Evolutionary conservation across 305 asterid genomes (phyloP).

Genomic region (Fraxinus albicans): DNA sequence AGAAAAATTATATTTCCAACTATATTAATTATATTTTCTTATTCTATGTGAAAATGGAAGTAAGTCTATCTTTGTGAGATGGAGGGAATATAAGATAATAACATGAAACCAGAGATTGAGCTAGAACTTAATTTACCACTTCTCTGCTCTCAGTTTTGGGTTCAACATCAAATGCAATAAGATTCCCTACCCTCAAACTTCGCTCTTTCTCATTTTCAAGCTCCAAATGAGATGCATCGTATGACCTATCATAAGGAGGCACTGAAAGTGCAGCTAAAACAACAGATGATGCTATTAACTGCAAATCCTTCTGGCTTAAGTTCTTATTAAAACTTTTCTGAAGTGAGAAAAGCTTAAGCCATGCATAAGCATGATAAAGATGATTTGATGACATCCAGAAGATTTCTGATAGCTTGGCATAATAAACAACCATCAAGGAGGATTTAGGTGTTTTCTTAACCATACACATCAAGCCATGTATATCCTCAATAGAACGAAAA

Average conservation of each 20-base stretch:
- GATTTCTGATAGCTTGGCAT: conserved; percentile 87
- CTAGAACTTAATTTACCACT: conserved; percentile 49
- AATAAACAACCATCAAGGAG: conserved; percentile 80
- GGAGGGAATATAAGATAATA: neutral
- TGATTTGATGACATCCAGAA: conserved; percentile 92
- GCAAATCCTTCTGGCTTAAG: conserved; percentile 89
- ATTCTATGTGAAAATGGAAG: neutral
- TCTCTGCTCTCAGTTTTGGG: conserved; percentile 76
- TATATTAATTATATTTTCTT: neutral
- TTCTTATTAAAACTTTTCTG: conserved; percentile 88
- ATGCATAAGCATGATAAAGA: conserved; percentile 95
- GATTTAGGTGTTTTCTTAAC: conserved; percentile 91
- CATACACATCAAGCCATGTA: conserved; percentile 83
- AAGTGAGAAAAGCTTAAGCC: conserved; percentile 93
- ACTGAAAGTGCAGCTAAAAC: conserved; percentile 91
- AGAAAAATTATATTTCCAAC: neutral
- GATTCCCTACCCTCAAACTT: conserved; percentile 64
- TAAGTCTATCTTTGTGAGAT: neutral
- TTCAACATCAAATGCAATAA: conserved; percentile 74
- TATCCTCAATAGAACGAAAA: conserved; percentile 89
- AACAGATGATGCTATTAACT: conserved; percentile 89
- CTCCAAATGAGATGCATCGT: conserved; percentile 86
- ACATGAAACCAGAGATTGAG: conserved; percentile 7
- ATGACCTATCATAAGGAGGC: conserved; percentile 73
- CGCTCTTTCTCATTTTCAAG: conserved; percentile 87